Evolutionary conservation across 306 rosid species (phyloP).

Genomic region (Gillenia trifoliata): DNA sequence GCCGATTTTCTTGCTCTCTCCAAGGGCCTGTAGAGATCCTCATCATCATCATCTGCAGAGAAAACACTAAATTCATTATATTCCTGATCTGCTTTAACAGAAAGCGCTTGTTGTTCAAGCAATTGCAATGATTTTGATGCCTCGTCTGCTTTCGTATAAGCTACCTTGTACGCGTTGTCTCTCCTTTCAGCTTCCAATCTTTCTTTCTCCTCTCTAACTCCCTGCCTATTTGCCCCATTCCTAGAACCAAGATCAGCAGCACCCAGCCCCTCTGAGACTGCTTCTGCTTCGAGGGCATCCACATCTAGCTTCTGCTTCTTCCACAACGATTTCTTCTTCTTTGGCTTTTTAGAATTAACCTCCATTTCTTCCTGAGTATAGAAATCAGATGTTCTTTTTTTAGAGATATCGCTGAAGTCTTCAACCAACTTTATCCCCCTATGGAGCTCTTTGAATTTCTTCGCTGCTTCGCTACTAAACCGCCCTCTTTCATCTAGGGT

Average conservation of each 20-base stretch:
- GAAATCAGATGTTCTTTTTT: constrained; percentile 63
- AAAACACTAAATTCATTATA: constrained; percentile 38
- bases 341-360: constrained; percentile 69
- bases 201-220: constrained; percentile 58
- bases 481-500: constrained; percentile 72
- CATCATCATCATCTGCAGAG: constrained; percentile 77
- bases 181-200: constrained; percentile 75
- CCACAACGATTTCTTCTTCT: constrained; percentile 83
- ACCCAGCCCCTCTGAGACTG: constrained; percentile 83
- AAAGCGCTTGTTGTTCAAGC: constrained; percentile 35
- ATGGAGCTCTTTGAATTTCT: constrained; percentile 71
- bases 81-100: constrained; percentile 46
- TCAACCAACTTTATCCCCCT: constrained; percentile 64
- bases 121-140: constrained; percentile 71
- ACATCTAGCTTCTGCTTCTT: constrained; percentile 88
- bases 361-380: constrained; percentile 84
- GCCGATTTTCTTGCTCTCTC: constrained; percentile 77
- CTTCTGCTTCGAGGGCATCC: constrained; percentile 93
- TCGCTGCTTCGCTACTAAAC: constrained; percentile 74
- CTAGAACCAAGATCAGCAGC: constrained; percentile 85
- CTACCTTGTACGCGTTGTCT: constrained; percentile 66
- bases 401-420: constrained; percentile 55
- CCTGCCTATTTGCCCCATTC: constrained; percentile 66
- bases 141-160: constrained; percentile 80
- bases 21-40: constrained; percentile 57